Percentiles rank a stretch among this genome's conserved stretches.
Evolutionary conservation across 2,329 filamentous ascomycete genomes (phyloP).

Genomic region (Cryphonectria japonica): DNA sequence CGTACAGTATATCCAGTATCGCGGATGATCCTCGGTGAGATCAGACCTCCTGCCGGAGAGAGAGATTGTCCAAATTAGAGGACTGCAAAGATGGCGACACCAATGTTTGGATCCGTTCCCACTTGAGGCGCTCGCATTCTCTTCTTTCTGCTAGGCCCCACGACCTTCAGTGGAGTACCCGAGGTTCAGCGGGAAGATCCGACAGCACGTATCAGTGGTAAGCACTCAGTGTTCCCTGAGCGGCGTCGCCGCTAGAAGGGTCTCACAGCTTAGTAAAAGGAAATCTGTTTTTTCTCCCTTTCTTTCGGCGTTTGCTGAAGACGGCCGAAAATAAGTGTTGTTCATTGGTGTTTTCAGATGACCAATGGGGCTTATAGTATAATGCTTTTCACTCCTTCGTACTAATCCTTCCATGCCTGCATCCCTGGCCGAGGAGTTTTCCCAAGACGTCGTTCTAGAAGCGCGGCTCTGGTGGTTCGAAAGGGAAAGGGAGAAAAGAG

Average conservation of each 20-base stretch:
- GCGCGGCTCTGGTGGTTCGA: background rate
- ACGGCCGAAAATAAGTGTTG: too few relatives aligned
- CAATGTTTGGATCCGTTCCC: too few relatives aligned
- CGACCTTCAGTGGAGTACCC: background rate
- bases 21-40: too few relatives aligned
- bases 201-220: background rate
- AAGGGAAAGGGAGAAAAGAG: background rate
- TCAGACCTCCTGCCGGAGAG: too few relatives aligned
- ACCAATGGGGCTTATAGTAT: background rate
- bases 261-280: background rate
- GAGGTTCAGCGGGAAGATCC: conserved; percentile 3
- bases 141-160: background rate
- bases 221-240: background rate
- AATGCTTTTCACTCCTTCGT: background rate
- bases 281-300: background rate
- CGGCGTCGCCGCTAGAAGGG: background rate
- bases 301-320: background rate
- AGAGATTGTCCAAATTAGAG: too few relatives aligned
- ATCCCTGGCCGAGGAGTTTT: too few relatives aligned
- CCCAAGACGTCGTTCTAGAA: background rate
- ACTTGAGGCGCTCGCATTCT: background rate
- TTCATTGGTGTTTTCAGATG: background rate
- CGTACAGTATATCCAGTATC: too few relatives aligned
- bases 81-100: too few relatives aligned
- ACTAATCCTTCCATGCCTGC: background rate